Evolutionary conservation across 352 stramenopile genomes (phyloP).

Genomic region (Phytophthora quininea): DNA sequence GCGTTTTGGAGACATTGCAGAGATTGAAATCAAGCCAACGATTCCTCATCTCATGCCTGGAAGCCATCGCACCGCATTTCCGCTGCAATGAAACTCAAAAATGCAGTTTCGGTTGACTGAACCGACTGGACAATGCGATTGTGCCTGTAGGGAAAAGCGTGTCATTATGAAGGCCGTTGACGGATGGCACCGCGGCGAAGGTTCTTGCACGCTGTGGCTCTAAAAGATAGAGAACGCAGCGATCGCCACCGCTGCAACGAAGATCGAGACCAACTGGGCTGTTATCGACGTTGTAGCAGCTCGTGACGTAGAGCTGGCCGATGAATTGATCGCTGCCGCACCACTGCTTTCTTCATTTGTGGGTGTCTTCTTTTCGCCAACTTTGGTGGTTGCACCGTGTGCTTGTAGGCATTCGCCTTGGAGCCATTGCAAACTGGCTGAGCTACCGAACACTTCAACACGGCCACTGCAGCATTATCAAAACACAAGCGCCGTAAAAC

Average conservation of each 20-base stretch:
- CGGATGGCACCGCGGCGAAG: not conserved
- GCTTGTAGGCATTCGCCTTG: constrained; percentile 58
- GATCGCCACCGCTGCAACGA: not conserved
- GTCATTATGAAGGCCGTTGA: not conserved
- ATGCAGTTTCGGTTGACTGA: constrained; percentile 6
- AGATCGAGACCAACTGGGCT: not conserved
- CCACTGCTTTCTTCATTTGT: constrained; percentile 30
- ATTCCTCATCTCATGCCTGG: constrained; percentile 15
- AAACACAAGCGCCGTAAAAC: not conserved
- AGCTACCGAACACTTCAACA: constrained; percentile 47
- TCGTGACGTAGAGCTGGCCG: constrained; percentile 10
- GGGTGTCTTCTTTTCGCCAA: constrained; percentile 33
- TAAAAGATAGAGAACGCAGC: constrained; percentile 9
- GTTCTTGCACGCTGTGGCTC: not conserved
- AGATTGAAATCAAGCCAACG: not conserved
- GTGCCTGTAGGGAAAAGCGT: not conserved
- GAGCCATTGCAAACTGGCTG: constrained; percentile 63
- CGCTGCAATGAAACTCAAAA: not conserved
- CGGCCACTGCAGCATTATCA: constrained; percentile 28
- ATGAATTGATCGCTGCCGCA: constrained; percentile 13
- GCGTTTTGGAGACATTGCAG: not conserved
- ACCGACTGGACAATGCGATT: constrained; percentile 7
- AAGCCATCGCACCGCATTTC: constrained; percentile 7
- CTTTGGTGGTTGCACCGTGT: constrained; percentile 27
- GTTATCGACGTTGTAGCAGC: not conserved